Percentiles rank a stretch among this genome's conserved stretches.
Conservation (phyloP, 2,329 filamentous ascomycete species). For the Ustulina deusta region DNA sequence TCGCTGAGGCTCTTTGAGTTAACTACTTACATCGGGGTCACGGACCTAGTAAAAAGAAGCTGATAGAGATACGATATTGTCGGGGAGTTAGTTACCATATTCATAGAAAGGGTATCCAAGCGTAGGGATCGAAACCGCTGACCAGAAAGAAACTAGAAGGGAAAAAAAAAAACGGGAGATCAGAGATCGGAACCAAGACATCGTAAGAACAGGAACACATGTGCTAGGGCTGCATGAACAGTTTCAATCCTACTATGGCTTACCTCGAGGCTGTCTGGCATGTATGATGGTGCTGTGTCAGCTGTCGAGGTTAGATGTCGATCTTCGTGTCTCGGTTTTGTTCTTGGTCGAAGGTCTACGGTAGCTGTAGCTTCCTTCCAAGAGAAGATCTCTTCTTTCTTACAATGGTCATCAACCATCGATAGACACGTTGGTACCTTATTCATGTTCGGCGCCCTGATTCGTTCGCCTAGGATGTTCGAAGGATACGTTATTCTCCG, state of each 20-base stretch:
- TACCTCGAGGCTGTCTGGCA: not conserved
- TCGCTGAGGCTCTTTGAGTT: not conserved
- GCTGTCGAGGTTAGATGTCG: not conserved
- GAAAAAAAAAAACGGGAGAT: not conserved
- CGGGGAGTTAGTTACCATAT: not conserved
- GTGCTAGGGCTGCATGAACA: conserved; percentile 7
- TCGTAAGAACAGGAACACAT: not conserved
- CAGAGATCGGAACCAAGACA: conserved; percentile 5
- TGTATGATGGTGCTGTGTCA: not conserved
- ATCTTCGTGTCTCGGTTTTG: not conserved
- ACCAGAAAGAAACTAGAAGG: not conserved
- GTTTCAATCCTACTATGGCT: not conserved
- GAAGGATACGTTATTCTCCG: conserved; percentile 10
- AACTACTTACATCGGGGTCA: not conserved
- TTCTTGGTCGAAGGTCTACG: not conserved
- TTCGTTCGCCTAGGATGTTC: not conserved
- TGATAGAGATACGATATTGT: not conserved
- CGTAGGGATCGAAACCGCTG: not conserved
- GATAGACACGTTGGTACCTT: not conserved
- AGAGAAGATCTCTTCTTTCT: not conserved
- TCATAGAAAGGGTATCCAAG: not conserved
- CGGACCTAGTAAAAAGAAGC: not conserved
- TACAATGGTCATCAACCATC: not conserved
- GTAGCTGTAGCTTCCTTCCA: not conserved
- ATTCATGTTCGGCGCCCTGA: not conserved